These are phyloP conservation scores for Chlorella sp. DNA, from an alignment of 139 green algal genomes.

Conservation along the genomic window DNA sequence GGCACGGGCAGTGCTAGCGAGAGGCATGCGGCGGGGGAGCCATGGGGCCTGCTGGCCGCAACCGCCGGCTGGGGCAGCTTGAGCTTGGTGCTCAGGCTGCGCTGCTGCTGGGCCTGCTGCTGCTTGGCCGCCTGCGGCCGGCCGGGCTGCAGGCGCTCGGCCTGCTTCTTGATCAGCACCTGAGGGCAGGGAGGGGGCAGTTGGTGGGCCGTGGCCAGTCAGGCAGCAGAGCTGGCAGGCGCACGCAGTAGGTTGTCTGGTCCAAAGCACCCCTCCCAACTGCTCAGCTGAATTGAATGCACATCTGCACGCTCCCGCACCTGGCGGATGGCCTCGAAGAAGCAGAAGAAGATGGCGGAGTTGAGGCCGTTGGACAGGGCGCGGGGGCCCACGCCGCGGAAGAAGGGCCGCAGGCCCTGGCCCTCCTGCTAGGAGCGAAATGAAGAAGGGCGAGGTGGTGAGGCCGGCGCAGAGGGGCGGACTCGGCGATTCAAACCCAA, in stretches of 20 bases:
- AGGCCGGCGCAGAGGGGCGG: too few species aligned
- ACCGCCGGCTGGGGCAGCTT: neutral
- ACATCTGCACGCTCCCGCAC: neutral
- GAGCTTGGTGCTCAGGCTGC: neutral
- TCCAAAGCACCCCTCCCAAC: neutral
- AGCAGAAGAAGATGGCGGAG: slow-evolving; percentile 92
- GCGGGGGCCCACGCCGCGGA: slow-evolving; percentile 81
- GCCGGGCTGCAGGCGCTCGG: slow-evolving; percentile 10
- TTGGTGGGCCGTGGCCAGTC: too few species aligned
- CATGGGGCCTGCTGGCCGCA: slow-evolving; percentile 1
- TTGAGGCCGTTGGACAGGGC: slow-evolving; percentile 91
- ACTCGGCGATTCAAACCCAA: too few species aligned
- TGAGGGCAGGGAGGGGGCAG: neutral
- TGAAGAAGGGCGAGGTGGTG: too few species aligned
- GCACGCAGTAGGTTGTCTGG: too few species aligned
- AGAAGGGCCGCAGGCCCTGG: slow-evolving; percentile 58
- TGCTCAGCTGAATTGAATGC: neutral
- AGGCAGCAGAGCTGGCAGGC: too few species aligned
- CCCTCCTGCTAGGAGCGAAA: slow-evolving; percentile 24
- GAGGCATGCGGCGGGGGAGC: slow-evolving; percentile 48
- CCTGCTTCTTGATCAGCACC: slow-evolving; percentile 41
- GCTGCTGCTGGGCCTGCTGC: slow-evolving; percentile 4
- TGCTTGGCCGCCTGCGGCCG: neutral
- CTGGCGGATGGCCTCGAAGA: slow-evolving; percentile 85
- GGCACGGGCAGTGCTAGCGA: slow-evolving; percentile 39